phyloP scores from a whole-genome alignment of 768 basidiomycete species.

The Mycena amicta region DNA sequence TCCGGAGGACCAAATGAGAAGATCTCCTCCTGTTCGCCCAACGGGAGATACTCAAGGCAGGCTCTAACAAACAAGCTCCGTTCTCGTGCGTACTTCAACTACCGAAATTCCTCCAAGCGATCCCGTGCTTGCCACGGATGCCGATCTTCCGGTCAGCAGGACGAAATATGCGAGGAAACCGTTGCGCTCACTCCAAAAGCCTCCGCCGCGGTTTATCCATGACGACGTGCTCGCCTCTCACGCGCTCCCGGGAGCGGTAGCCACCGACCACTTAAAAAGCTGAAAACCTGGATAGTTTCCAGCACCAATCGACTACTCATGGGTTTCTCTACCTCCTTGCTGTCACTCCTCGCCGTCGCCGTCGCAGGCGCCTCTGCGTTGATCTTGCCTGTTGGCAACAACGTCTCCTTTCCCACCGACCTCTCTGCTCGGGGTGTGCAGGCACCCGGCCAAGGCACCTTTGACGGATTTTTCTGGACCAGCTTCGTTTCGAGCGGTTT shows the following conservation, averaged over 20 bases:
- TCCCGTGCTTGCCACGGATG: not conserved
- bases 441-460: not conserved
- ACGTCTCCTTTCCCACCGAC: not conserved
- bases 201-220: not conserved
- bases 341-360: not conserved
- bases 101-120: not conserved
- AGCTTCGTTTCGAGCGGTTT: not conserved
- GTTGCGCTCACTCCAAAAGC: not conserved
- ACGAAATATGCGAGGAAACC: not conserved
- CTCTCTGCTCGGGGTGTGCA: not conserved
- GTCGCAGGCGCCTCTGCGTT: not conserved
- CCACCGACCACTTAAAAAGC: not conserved
- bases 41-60: not conserved
- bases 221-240: not conserved
- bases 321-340: not conserved
- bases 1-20: not conserved
- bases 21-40: not conserved
- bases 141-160: not conserved
- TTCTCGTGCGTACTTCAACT: too few species aligned
- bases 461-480: conserved; percentile 1
- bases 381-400: not conserved
- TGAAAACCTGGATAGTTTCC: not conserved
- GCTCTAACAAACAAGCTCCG: not conserved
- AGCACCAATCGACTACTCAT: not conserved
- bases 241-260: not conserved